A percentile compares a stretch with the other conserved stretches of the same genome.
These are phyloP conservation scores for Nothophoma quercina DNA, from an alignment of 2,329 filamentous ascomycete species.

Conservation along the genomic window DNA sequence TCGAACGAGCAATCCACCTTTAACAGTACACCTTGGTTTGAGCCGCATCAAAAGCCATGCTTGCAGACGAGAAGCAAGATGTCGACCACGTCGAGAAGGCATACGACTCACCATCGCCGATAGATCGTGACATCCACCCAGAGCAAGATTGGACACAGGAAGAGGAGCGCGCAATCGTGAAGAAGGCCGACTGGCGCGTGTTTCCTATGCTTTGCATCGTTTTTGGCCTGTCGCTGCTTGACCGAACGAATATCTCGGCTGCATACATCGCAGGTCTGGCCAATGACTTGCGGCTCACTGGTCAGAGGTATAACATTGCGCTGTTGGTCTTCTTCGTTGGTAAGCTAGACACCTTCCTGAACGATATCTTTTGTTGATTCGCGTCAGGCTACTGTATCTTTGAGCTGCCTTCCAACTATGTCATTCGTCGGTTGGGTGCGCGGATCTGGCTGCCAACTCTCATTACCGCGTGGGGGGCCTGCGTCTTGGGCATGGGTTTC, in stretches of 20 bases:
- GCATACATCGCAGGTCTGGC: conserved; percentile 34
- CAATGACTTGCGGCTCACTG: conserved; percentile 21
- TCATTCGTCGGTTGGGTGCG: conserved; percentile 43
- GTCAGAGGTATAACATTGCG: conserved; percentile 40
- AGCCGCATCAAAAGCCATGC: not conserved
- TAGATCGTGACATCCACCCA: conserved; percentile 4
- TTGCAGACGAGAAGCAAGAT: conserved; percentile 19
- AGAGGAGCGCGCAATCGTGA: conserved; percentile 39
- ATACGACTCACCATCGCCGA: conserved; percentile 1
- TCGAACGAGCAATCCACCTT: not conserved
- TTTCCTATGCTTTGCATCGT: conserved; percentile 47
- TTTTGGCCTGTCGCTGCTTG: conserved; percentile 38
- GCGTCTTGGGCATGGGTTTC: conserved; percentile 38
- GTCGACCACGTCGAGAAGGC: conserved; percentile 24
- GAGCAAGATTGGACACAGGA: conserved; percentile 41
- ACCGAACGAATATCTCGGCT: conserved; percentile 33
- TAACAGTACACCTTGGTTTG: not conserved
- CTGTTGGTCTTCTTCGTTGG: conserved; percentile 43
- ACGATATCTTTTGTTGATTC: not conserved
- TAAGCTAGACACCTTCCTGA: not conserved
- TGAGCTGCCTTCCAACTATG: conserved; percentile 42
- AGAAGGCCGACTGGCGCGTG: conserved; percentile 41
- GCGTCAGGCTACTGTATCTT: conserved; percentile 37
- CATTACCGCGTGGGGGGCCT: conserved; percentile 35
- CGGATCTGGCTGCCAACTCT: conserved; percentile 41